Base-by-base conservation (phyloP, 1,284 basidiomycete genomes). In the Schizophyllum amplum region DNA sequence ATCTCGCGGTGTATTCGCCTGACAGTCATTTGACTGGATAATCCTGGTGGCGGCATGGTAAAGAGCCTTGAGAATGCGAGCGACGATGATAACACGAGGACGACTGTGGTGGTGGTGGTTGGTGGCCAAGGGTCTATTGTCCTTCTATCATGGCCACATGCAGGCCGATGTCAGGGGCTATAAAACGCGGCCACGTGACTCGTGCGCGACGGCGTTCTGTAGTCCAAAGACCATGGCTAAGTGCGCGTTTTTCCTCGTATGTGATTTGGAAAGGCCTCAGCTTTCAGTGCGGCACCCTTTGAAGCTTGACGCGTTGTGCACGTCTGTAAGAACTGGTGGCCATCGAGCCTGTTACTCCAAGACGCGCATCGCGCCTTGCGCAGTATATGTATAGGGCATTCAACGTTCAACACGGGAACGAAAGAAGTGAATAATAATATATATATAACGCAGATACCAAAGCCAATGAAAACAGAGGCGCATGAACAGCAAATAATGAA, bases 1-100 rank as follows among this genome's bases (percentile, higher is more conserved):
- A 95, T 86, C 75, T 96, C 93, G 62, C 89, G 86, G 64, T 91
- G 85, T 60, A 96, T 94, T 53, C 93, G 85, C 72, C 93, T 94
- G 62, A 90, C 69, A 3, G 90, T 88, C 75, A 86, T 93, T 88
- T 42, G 33, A 17, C 33, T 42, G 4, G 33, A 42, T 9, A 42
- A 9, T 42, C 33, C 33, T 4, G 33, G 33, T 9, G 33, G 33
- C 7, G 33, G 33, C 33, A 42, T 42, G 13, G 7, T 4, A 13
- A 9, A 2, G 2, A 9, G 33, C 7, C 13, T 9, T 42, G 3
- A 17, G 33, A 3, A 17, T n/a, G 7, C 3, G 33, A 42, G 33
- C 13, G 3, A 9, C 11, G 33, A 3, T 9, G 7, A 17, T 13
- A 42, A 42, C 33, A 42, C 33, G 33, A 42, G 33, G 33, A 42